A percentile compares a stretch with the other conserved stretches of the same genome.
Evolutionary conservation across 176 grass and related monocot species (phyloP).

Genomic region (Oryza glaberrima): DNA sequence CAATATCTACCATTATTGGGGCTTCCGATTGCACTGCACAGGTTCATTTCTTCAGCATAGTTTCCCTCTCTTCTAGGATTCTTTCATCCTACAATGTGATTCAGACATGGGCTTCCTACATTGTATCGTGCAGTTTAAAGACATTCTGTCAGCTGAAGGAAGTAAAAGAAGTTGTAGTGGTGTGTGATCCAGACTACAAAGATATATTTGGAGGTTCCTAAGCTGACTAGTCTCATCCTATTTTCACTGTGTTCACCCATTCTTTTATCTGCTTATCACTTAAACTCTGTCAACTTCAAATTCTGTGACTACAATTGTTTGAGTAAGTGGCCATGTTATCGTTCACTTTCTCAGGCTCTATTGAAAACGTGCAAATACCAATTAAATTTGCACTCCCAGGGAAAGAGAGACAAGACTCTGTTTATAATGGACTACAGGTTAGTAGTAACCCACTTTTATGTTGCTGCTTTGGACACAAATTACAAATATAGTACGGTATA

Average conservation of each 20-base stretch:
- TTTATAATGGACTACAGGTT: slow-evolving; percentile 99
- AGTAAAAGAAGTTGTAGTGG: slow-evolving; percentile 98
- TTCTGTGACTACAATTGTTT: slow-evolving; percentile 2
- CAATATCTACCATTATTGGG: slow-evolving; percentile 89
- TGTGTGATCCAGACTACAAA: slow-evolving; percentile 86
- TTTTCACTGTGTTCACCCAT: slow-evolving; percentile 25
- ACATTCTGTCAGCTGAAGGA: slow-evolving; percentile 81
- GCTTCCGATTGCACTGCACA: slow-evolving; percentile 89
- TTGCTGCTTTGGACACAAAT: slow-evolving; percentile 15
- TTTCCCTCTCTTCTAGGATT: neutral
- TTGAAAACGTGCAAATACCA: slow-evolving; percentile 68
- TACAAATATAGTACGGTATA: neutral
- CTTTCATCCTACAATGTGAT: slow-evolving; percentile 3
- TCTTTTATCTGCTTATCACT: slow-evolving; percentile 24
- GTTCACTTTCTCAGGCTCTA: slow-evolving; percentile 56
- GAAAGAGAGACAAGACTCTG: slow-evolving; percentile 97
- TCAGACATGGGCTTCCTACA: slow-evolving; percentile 24
- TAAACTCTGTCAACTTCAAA: neutral
- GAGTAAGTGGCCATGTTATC: neutral
- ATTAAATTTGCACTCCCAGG: slow-evolving; percentile 90
- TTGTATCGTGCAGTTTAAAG: slow-evolving; percentile 58
- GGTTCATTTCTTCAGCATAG: slow-evolving; percentile 46
- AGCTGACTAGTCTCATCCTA: slow-evolving; percentile 8
- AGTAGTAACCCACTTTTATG: neutral
- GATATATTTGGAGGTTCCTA: slow-evolving; percentile 90